These are phyloP conservation scores for Boletus smithii DNA, from an alignment of 1,284 basidiomycete species.

Conservation along the genomic window DNA sequence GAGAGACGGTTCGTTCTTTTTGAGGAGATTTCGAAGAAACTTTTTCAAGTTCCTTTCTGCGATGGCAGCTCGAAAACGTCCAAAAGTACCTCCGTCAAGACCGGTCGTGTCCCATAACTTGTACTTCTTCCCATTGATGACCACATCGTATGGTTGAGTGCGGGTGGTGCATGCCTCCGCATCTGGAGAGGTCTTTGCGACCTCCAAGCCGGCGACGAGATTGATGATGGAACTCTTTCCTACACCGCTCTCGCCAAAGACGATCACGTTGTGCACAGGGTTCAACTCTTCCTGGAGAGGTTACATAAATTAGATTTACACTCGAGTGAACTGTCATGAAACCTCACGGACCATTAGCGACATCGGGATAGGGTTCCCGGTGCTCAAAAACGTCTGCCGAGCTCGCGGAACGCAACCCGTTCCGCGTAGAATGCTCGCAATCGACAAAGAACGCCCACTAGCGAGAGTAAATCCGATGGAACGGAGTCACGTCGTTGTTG, in stretches of 20 bases:
- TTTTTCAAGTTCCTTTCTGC: conserved; percentile 28
- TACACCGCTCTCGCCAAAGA: conserved; percentile 33
- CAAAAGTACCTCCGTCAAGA: conserved; percentile 30
- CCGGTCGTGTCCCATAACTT: conserved; percentile 35
- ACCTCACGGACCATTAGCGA: conserved; percentile 20
- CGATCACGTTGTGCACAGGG: conserved; percentile 27
- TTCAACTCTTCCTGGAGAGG: conserved; percentile 6
- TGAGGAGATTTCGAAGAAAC: conserved; percentile 23
- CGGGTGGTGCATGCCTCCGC: conserved; percentile 28
- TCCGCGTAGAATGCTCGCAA: too few relatives aligned
- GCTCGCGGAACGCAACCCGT: too few relatives aligned
- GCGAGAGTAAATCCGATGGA: background rate
- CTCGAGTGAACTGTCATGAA: background rate
- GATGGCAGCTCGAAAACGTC: conserved; percentile 24
- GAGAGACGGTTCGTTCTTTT: conserved; percentile 23
- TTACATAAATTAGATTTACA: conserved; percentile 6
- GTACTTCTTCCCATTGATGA: conserved; percentile 20
- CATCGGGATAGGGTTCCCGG: background rate
- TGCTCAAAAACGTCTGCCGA: background rate
- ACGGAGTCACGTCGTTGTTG: background rate
- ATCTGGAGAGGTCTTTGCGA: conserved; percentile 30
- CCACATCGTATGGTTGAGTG: conserved; percentile 18
- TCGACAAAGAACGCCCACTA: too few relatives aligned
- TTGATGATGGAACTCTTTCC: conserved; percentile 36
- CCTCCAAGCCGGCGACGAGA: conserved; percentile 23